These are phyloP conservation scores for Phycomyces nitens DNA, from an alignment of 192 early-diverging fungal genomes.

Conservation along the genomic window DNA sequence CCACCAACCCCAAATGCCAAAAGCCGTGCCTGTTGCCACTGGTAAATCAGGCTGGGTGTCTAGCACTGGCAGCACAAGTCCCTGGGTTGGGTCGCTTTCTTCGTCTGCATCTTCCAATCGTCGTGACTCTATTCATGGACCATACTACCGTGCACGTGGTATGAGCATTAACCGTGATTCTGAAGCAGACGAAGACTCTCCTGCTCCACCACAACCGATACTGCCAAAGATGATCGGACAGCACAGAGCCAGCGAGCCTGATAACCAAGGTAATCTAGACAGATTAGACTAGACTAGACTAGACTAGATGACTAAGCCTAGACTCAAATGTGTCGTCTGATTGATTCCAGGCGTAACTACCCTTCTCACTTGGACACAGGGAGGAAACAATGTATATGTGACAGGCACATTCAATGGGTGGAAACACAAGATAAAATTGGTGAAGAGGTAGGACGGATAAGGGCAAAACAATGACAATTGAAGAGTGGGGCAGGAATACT, in stretches of 20 bases:
- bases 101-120: conserved; percentile 26
- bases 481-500: neutral
- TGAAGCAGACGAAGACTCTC: conserved; percentile 19
- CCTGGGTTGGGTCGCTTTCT: conserved; percentile 17
- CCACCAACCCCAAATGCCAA: neutral
- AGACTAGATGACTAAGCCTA: no score
- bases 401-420: conserved; percentile 98
- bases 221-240: neutral
- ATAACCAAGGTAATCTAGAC: neutral
- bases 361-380: conserved; percentile 85
- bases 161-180: conserved; percentile 27
- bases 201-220: neutral
- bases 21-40: conserved; percentile 9
- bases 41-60: conserved; percentile 28
- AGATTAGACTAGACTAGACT: no score
- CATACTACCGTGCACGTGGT: conserved; percentile 33
- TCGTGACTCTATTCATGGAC: conserved; percentile 32
- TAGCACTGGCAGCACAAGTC: conserved; percentile 23
- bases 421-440: conserved; percentile 87
- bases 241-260: neutral
- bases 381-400: conserved; percentile 82
- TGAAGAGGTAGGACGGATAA: conserved; percentile 43
- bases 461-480: neutral
- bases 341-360: conserved; percentile 64
- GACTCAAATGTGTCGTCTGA: no score